Evolutionary conservation across 306 rosid genomes (phyloP).

Genomic region (Corylus americana): DNA sequence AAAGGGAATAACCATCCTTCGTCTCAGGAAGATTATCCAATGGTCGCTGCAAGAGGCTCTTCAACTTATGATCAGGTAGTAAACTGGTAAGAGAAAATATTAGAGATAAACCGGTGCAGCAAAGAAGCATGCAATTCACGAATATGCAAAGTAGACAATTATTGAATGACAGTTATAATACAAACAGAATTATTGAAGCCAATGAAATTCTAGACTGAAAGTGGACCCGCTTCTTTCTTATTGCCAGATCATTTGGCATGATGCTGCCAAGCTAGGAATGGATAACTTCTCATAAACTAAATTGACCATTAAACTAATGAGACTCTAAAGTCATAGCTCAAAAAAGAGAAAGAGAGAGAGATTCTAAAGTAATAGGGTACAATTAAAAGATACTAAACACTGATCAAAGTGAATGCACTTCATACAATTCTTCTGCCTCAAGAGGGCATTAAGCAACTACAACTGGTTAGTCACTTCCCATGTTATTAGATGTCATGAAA

Average conservation of each 20-base stretch:
- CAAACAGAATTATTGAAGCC: conserved; percentile 3
- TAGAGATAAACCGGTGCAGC: conserved; percentile 6
- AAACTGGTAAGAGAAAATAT: conserved; percentile 50
- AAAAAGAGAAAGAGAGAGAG: not conserved
- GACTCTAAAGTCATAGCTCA: no score
- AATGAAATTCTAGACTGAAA: not conserved
- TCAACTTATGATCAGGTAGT: conserved; percentile 87
- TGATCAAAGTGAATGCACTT: not conserved
- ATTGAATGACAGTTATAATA: not conserved
- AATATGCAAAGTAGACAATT: not conserved
- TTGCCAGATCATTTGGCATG: not conserved
- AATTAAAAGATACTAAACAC: not conserved
- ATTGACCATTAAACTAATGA: not conserved
- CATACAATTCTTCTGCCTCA: not conserved
- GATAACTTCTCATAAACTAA: not conserved
- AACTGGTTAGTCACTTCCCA: not conserved
- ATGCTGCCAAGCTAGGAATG: not conserved
- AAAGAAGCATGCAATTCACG: conserved; percentile 13
- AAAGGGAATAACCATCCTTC: conserved; percentile 88
- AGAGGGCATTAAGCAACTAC: not conserved
- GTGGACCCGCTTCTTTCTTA: not conserved
- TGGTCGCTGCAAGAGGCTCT: conserved; percentile 72
- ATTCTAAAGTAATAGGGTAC: not conserved
- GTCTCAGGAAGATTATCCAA: conserved; percentile 70
- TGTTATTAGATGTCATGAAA: not conserved